These are phyloP conservation scores for Pythium rishiriense DNA, from an alignment of 352 stramenopile genomes.

Conservation along the genomic window DNA sequence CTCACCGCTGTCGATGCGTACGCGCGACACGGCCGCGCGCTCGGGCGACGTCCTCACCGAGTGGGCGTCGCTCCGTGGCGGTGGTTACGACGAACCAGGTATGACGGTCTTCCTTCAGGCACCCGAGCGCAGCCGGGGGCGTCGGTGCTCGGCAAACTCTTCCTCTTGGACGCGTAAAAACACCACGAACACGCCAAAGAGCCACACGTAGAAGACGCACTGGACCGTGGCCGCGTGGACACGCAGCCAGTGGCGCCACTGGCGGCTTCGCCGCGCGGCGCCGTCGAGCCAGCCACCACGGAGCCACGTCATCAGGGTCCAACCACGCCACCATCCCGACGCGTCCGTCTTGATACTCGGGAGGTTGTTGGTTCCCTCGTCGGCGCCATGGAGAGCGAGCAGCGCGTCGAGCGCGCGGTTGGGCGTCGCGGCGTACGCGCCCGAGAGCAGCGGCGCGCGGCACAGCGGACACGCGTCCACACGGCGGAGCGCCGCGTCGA, in stretches of 20 bases:
- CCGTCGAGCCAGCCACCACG: neutral
- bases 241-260: conserved; percentile 55
- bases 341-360: no score
- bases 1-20: conserved; percentile 9
- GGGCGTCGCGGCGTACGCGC: conserved; percentile 42
- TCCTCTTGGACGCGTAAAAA: conserved; percentile 67
- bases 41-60: conserved; percentile 16
- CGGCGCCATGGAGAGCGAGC: conserved; percentile 7
- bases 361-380: no score
- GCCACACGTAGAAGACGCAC: conserved; percentile 59
- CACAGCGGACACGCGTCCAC: conserved; percentile 61
- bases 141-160: conserved; percentile 46
- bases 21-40: conserved; percentile 13
- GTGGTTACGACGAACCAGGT: no score
- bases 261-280: conserved; percentile 7
- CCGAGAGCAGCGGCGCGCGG: conserved; percentile 47
- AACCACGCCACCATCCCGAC: no score
- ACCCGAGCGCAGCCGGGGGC: no score
- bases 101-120: no score
- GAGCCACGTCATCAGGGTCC: neutral
- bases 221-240: conserved; percentile 57
- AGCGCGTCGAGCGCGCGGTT: conserved; percentile 54
- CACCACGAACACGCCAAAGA: conserved; percentile 62
- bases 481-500: conserved; percentile 42
- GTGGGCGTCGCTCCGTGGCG: conserved; percentile 13